phyloP scores from a whole-genome alignment of 495 filamentous ascomycete genomes.

The Penicillium canescens region DNA sequence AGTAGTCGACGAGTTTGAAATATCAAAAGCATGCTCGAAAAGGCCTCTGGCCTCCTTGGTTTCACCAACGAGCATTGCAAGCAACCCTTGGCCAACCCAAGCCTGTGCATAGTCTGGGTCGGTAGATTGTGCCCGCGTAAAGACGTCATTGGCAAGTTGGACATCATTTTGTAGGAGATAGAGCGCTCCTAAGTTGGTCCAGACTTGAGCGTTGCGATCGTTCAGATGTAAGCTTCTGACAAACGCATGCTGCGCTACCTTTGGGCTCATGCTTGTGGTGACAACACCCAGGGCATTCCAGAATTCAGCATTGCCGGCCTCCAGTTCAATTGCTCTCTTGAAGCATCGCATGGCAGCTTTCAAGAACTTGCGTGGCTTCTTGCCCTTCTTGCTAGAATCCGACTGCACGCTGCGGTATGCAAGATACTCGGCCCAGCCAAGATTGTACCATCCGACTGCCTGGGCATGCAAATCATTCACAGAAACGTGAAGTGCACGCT shows the following conservation, averaged over 20 bases:
- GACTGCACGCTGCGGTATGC: slow-evolving; percentile 64
- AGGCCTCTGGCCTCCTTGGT: slow-evolving; percentile 72
- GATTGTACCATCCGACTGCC: slow-evolving; percentile 93
- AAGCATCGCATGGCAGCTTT: slow-evolving; percentile 88
- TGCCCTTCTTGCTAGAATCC: slow-evolving; percentile 34
- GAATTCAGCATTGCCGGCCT: slow-evolving; percentile 93
- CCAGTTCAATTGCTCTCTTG: slow-evolving; percentile 93
- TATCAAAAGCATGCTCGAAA: slow-evolving; percentile 96
- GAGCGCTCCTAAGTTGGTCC: slow-evolving; percentile 88
- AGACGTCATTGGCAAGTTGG: slow-evolving; percentile 82
- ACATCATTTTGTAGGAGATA: slow-evolving; percentile 82
- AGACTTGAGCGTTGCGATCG: slow-evolving; percentile 75
- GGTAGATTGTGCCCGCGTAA: slow-evolving; percentile 85
- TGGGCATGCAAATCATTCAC: slow-evolving; percentile 82
- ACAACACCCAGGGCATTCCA: slow-evolving; percentile 96
- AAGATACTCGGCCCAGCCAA: slow-evolving; percentile 89
- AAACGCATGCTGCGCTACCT: slow-evolving; percentile 90
- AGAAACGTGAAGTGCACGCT: slow-evolving; percentile 75
- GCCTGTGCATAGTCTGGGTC: slow-evolving; percentile 91
- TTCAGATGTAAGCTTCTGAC: slow-evolving; percentile 93
- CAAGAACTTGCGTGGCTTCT: slow-evolving; percentile 59
- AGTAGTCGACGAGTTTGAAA: slow-evolving; percentile 71
- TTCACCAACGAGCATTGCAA: slow-evolving; percentile 75
- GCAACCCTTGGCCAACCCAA: slow-evolving; percentile 90
- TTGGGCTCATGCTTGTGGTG: slow-evolving; percentile 78